phyloP scores from a whole-genome alignment of 2,329 filamentous ascomycete genomes.

The Monosporascus ibericus region DNA sequence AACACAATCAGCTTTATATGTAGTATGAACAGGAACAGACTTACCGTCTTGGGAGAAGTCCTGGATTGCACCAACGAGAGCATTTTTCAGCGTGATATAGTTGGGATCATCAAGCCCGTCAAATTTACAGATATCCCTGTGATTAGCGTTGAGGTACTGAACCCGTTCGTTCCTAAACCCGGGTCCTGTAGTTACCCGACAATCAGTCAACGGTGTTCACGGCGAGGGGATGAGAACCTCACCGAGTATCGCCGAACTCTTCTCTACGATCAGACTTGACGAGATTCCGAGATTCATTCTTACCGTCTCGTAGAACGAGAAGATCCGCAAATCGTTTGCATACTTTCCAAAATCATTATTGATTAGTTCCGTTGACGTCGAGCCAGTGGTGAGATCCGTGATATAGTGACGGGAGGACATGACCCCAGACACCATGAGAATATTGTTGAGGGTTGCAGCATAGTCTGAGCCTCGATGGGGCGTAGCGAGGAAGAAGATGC shows the following conservation, averaged over 20 bases:
- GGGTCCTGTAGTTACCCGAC: background rate
- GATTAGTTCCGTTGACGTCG: slow-evolving; percentile 19
- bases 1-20: background rate
- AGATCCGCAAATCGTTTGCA: slow-evolving; percentile 19
- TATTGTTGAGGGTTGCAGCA: slow-evolving; percentile 19
- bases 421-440: slow-evolving; percentile 14
- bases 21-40: background rate
- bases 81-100: slow-evolving; percentile 20
- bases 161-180: slow-evolving; percentile 18
- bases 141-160: slow-evolving; percentile 22
- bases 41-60: slow-evolving; percentile 13
- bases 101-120: slow-evolving; percentile 19
- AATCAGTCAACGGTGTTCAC: no score
- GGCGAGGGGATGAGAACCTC: background rate
- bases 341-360: slow-evolving; percentile 27
- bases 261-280: slow-evolving; percentile 23
- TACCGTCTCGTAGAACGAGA: slow-evolving; percentile 30
- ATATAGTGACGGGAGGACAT: slow-evolving; percentile 17
- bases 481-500: slow-evolving; percentile 30
- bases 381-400: slow-evolving; percentile 17
- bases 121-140: slow-evolving; percentile 28
- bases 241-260: slow-evolving; percentile 26
- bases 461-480: slow-evolving; percentile 28
- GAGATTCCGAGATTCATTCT: slow-evolving; percentile 13
- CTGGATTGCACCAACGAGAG: slow-evolving; percentile 11